Evolutionary conservation across 2,329 filamentous ascomycete species (phyloP), one percentile per base, ranked within the genome.

Genomic region (Penicillium sclerotigenum): DNA sequence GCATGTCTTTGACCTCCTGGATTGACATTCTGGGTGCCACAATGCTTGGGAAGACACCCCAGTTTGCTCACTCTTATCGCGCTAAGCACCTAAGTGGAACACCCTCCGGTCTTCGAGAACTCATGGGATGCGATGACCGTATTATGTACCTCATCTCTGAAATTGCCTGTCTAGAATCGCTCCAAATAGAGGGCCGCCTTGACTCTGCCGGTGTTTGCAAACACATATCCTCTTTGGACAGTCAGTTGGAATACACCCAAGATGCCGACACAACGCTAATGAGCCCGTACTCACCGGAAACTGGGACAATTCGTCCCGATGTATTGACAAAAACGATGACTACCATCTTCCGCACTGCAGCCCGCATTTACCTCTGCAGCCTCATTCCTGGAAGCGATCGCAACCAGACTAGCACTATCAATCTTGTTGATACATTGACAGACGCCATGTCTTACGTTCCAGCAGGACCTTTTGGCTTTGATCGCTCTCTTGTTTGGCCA

Each of bases 91-190:
- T 96, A 49, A 78, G 74, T 47, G 77, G 79, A 24, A 76, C 81
- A 6, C 77, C 79, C 2, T 89, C 90, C 10, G 94, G 94, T 11
- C 83, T 99, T 36, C 87, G 88, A 51, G 91, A 96, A 78, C 83
- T 97, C 49, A 97, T 97, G 92, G 94, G 94, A 65, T 97, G 94
- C 74, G 93, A 97, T 62, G 94, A 99, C 76, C 86, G 87, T 22
- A 89, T 97, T 75, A 97, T 99, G 91, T 97, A 96, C 74, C 81
- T 97, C 67, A 96, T 99, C 72, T 96, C 91, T 2, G 94, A 99
- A 77, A 96, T 97, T 67, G 90, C 93, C 52, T 97, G 94, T 75
- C 85, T 99, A 51, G 94, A 97, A 73, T 89, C 90, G 4, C 84
- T 97, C 61, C 95, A 94, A 80, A 78, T 81, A 37, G 85, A 89